These are phyloP conservation scores for Collybia mongolica DNA, from an alignment of 768 basidiomycete species.

Conservation along the genomic window DNA sequence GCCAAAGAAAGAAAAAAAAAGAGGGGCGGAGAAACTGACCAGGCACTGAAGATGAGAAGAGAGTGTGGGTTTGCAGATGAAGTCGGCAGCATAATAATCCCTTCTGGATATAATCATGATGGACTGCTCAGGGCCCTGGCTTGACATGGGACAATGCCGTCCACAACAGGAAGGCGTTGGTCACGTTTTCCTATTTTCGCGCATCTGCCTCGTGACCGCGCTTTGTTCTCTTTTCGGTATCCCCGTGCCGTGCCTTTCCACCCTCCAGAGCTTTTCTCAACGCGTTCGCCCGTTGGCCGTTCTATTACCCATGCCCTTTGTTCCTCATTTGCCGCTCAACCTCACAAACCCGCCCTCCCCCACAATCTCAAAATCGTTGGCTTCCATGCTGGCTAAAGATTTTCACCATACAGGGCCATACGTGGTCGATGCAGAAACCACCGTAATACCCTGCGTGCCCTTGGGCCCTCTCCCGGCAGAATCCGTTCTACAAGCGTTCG, in stretches of 20 bases:
- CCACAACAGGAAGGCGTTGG: slow-evolving; percentile 15
- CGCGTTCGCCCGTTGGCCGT: neutral
- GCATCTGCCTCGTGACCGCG: neutral
- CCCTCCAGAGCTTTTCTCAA: neutral
- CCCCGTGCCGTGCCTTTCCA: neutral
- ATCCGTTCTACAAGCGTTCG: no score
- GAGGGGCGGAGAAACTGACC: slow-evolving; percentile 4
- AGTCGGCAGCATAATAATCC: neutral
- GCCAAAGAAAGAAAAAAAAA: neutral
- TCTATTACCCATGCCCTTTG: slow-evolving; percentile 5
- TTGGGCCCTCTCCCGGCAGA: no score
- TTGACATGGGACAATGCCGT: slow-evolving; percentile 20
- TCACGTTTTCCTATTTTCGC: slow-evolving; percentile 9
- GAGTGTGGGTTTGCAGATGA: neutral
- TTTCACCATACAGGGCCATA: no score
- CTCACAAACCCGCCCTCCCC: neutral
- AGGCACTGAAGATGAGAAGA: slow-evolving; percentile 18
- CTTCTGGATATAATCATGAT: no score
- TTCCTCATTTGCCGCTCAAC: slow-evolving; percentile 5
- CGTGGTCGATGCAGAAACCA: no score
- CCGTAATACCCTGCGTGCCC: no score
- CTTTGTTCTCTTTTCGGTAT: neutral
- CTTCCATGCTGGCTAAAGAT: neutral
- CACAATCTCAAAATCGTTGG: neutral
- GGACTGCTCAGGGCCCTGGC: slow-evolving; percentile 10